Percentiles rank a stretch among this genome's conserved stretches.
Conservation (phyloP, 2,329 filamentous ascomycete genomes). For the Huntiella abstrusa region DNA sequence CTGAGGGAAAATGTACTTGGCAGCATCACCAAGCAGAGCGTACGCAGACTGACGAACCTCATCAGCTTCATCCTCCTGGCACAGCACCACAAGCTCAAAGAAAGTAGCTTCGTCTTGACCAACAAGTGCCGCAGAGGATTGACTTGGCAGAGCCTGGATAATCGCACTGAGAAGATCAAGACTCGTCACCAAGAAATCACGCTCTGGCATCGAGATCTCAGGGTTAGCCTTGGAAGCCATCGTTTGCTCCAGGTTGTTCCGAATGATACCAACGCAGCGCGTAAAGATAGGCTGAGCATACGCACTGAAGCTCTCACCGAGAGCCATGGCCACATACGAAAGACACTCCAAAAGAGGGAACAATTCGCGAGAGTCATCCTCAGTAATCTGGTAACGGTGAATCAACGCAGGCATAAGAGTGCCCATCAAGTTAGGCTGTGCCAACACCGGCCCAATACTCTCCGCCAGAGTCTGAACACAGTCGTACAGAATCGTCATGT, state of each 20-base stretch:
- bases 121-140: constrained; percentile 60
- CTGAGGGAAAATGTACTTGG: constrained; percentile 75
- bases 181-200: constrained; percentile 92
- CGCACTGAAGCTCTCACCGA: constrained; percentile 63
- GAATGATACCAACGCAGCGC: constrained; percentile 79
- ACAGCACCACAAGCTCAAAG: constrained; percentile 78
- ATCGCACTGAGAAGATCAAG: constrained; percentile 84
- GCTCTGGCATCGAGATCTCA: constrained; percentile 62
- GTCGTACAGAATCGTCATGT: constrained; percentile 98
- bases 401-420: constrained; percentile 88
- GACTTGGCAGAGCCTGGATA: constrained; percentile 65
- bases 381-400: constrained; percentile 67
- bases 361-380: constrained; percentile 77
- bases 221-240: constrained; percentile 50
- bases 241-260: constrained; percentile 71
- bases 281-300: constrained; percentile 76
- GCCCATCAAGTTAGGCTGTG: constrained; percentile 61
- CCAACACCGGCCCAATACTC: constrained; percentile 64
- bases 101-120: constrained; percentile 59
- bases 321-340: constrained; percentile 77
- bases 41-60: constrained; percentile 95
- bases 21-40: constrained; percentile 82
- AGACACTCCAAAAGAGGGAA: constrained; percentile 93
- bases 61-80: constrained; percentile 78
- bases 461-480: constrained; percentile 95